phyloP scores from a whole-genome alignment of 495 filamentous ascomycete genomes.

The Glutinoglossum americanum region DNA sequence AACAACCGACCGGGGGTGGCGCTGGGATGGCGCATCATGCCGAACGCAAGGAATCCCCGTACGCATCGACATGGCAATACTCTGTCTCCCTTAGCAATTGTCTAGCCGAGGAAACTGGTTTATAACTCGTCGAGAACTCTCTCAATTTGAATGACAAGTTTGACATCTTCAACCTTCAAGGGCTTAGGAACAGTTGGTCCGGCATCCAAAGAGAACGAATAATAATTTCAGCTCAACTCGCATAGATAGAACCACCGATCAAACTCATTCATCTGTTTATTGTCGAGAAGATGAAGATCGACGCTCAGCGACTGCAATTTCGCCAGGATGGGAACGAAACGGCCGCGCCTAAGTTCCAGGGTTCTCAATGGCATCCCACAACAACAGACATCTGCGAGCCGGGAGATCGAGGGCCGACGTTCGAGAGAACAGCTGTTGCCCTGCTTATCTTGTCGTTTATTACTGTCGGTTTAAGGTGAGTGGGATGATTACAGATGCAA shows the following conservation, averaged over 20 bases:
- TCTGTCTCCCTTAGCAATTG: no score
- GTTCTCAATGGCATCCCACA: neutral
- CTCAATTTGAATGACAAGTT: neutral
- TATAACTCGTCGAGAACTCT: neutral
- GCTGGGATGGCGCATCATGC: neutral
- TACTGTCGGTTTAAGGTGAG: neutral
- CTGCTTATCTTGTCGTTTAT: neutral
- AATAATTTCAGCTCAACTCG: neutral
- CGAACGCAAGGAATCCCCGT: neutral
- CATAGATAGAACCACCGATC: neutral
- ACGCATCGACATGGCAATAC: no score
- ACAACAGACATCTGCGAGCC: neutral
- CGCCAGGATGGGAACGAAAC: neutral
- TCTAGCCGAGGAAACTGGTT: neutral
- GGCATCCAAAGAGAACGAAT: neutral
- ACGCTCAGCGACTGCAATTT: neutral
- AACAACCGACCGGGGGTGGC: neutral
- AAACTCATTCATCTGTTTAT: neutral
- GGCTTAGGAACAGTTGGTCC: neutral
- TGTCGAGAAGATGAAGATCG: neutral
- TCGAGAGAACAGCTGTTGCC: neutral
- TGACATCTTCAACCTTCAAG: neutral
- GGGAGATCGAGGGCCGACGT: neutral
- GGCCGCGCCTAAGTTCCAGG: neutral
- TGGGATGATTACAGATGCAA: neutral